These are phyloP conservation scores for Ophiostoma montium DNA, from an alignment of 2,329 filamentous ascomycete genomes.

Conservation along the genomic window DNA sequence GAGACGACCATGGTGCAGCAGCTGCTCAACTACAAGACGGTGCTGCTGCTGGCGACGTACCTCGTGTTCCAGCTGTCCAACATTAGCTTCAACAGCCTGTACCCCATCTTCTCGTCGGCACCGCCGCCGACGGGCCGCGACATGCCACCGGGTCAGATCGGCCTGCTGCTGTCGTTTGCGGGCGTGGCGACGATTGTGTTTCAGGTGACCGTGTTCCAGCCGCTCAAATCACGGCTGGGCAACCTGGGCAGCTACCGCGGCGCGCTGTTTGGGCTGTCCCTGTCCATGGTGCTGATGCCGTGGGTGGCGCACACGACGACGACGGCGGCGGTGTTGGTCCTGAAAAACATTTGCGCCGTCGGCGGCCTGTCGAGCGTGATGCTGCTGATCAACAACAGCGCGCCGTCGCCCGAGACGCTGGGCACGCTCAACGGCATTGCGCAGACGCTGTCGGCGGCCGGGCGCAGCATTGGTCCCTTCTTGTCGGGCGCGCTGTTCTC, in stretches of 20 bases:
- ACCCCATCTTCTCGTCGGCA: conserved; percentile 79
- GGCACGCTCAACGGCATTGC: conserved; percentile 88
- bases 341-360: conserved; percentile 85
- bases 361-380: conserved; percentile 83
- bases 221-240: conserved; percentile 62
- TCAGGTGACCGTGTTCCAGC: conserved; percentile 74
- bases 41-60: conserved; percentile 72
- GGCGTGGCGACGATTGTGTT: conserved; percentile 79
- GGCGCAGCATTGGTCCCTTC: conserved; percentile 77
- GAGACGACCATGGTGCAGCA: conserved; percentile 33
- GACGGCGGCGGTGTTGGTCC: conserved; percentile 65
- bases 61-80: conserved; percentile 89
- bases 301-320: conserved; percentile 74
- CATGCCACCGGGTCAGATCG: conserved; percentile 67
- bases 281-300: conserved; percentile 78
- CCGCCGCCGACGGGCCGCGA: conserved; percentile 61
- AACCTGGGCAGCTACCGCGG: conserved; percentile 75
- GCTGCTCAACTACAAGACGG: conserved; percentile 64
- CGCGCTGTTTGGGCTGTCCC: conserved; percentile 63
- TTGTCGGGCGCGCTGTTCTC: conserved; percentile 79
- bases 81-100: conserved; percentile 88
- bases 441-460: conserved; percentile 83
- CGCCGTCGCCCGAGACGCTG: conserved; percentile 69
- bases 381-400: conserved; percentile 84
- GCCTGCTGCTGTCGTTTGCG: conserved; percentile 70